Evolutionary conservation across 192 early-diverging fungal species (phyloP).

Genomic region (Coemansia sp.): DNA sequence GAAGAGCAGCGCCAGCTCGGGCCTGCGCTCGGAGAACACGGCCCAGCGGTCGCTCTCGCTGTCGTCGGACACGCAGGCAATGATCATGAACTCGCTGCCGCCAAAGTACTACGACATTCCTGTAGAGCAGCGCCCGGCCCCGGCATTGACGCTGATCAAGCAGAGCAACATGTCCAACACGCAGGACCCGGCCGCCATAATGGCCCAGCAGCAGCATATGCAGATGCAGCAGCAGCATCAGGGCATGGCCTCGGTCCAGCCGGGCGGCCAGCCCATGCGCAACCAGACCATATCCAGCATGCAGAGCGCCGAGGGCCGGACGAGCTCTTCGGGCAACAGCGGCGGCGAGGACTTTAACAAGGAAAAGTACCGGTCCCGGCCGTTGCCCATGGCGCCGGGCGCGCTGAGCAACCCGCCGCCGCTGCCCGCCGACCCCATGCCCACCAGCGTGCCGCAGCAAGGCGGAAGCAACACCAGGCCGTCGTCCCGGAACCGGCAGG

Average conservation of each 20-base stretch:
- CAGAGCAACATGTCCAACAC: slow-evolving; percentile 12
- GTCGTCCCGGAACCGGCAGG: neutral
- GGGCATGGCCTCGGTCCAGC: neutral
- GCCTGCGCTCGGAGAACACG: slow-evolving; percentile 5
- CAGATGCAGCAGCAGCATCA: neutral
- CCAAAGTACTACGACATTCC: slow-evolving; percentile 37
- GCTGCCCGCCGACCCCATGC: slow-evolving; percentile 32
- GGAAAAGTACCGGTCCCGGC: slow-evolving; percentile 19
- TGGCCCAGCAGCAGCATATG: neutral
- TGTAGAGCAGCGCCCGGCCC: slow-evolving; percentile 22
- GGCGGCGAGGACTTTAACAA: slow-evolving; percentile 9
- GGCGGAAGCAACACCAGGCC: neutral
- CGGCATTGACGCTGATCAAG: slow-evolving; percentile 18
- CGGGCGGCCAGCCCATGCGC: slow-evolving; percentile 8
- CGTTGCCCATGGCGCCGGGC: slow-evolving; percentile 19
- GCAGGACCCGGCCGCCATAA: neutral
- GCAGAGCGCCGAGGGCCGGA: slow-evolving; percentile 15
- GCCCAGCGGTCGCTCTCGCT: slow-evolving; percentile 1
- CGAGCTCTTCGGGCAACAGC: slow-evolving; percentile 10
- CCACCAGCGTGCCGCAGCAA: neutral
- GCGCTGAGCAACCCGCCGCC: slow-evolving; percentile 10
- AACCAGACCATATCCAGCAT: slow-evolving; percentile 18
- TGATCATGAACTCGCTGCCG: slow-evolving; percentile 23
- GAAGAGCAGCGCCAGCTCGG: slow-evolving; percentile 15
- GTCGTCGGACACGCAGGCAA: slow-evolving; percentile 8